Conservation (phyloP, 2,329 filamentous ascomycete genomes). For the Plectosphaerella plurivora region DNA sequence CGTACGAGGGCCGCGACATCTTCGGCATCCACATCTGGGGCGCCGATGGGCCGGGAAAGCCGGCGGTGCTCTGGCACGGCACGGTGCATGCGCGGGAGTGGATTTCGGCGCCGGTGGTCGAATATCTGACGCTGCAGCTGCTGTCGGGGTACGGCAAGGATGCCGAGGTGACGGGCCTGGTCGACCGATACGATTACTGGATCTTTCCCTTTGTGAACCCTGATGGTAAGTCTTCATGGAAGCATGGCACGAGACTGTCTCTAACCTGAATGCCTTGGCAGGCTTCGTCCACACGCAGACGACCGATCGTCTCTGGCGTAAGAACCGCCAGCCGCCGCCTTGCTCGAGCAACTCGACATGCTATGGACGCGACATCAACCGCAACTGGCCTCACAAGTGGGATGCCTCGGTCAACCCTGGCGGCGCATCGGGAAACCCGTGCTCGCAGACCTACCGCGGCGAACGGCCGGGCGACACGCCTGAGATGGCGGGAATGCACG, state of each 20-base stretch:
- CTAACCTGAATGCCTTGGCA: conserved; percentile 4
- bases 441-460: conserved; percentile 39
- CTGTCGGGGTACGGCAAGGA: conserved; percentile 33
- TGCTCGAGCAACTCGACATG: conserved; percentile 24
- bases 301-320: conserved; percentile 43
- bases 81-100: conserved; percentile 51
- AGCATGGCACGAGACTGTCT: background rate
- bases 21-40: conserved; percentile 52
- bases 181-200: conserved; percentile 54
- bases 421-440: conserved; percentile 43
- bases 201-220: conserved; percentile 47
- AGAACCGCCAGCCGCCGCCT: conserved; percentile 39
- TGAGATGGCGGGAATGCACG: conserved; percentile 39
- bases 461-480: conserved; percentile 33
- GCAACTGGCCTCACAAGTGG: conserved; percentile 50
- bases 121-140: conserved; percentile 43
- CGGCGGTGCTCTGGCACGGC: conserved; percentile 44
- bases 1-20: conserved; percentile 45
- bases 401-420: conserved; percentile 25
- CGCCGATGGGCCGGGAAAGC: conserved; percentile 35
- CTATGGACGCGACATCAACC: conserved; percentile 47
- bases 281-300: conserved; percentile 43
- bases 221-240: conserved; percentile 24
- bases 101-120: conserved; percentile 42
- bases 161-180: conserved; percentile 31